Evolutionary conservation across 768 basidiomycete genomes (phyloP).

Genomic region (Rubroboletus satanas): DNA sequence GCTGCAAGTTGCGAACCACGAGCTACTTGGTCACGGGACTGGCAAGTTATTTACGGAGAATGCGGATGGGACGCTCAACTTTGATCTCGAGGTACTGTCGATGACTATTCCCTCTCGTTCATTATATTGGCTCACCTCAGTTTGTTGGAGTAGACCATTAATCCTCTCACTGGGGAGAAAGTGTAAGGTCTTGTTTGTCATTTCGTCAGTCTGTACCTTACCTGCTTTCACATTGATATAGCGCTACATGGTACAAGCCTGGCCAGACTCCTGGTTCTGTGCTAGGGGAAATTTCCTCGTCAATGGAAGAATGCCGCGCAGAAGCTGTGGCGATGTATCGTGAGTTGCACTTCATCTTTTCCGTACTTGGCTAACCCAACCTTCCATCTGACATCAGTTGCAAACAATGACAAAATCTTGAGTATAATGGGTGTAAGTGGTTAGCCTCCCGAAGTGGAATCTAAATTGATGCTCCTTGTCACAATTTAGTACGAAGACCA

Average conservation of each 20-base stretch:
- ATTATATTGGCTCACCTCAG: not conserved
- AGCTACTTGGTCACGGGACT: slow-evolving; percentile 80
- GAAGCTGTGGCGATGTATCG: slow-evolving; percentile 82
- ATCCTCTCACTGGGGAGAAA: slow-evolving; percentile 74
- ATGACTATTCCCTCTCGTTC: not conserved
- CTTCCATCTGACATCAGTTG: slow-evolving; percentile 42
- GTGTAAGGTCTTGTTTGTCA: slow-evolving; percentile 43
- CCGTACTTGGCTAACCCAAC: not conserved
- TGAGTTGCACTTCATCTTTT: slow-evolving; percentile 33
- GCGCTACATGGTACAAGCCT: slow-evolving; percentile 82
- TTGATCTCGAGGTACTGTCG: slow-evolving; percentile 61
- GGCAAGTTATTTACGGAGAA: slow-evolving; percentile 81
- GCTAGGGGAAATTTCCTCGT: slow-evolving; percentile 83
- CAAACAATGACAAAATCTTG: slow-evolving; percentile 70
- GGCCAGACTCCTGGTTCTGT: slow-evolving; percentile 83
- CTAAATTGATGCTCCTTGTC: no score
- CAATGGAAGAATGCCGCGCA: slow-evolving; percentile 91
- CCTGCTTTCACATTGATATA: slow-evolving; percentile 22
- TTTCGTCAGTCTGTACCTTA: not conserved
- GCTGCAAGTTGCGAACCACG: slow-evolving; percentile 88
- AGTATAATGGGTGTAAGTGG: slow-evolving; percentile 70
- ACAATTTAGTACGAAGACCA: slow-evolving; percentile 55
- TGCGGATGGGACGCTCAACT: slow-evolving; percentile 75
- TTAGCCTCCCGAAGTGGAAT: not conserved
- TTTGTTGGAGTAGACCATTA: slow-evolving; percentile 55